A percentile compares a stretch with the other conserved stretches of the same genome.
These are phyloP conservation scores for Haplographium delicatum DNA, from an alignment of 495 filamentous ascomycete genomes.

Conservation along the genomic window DNA sequence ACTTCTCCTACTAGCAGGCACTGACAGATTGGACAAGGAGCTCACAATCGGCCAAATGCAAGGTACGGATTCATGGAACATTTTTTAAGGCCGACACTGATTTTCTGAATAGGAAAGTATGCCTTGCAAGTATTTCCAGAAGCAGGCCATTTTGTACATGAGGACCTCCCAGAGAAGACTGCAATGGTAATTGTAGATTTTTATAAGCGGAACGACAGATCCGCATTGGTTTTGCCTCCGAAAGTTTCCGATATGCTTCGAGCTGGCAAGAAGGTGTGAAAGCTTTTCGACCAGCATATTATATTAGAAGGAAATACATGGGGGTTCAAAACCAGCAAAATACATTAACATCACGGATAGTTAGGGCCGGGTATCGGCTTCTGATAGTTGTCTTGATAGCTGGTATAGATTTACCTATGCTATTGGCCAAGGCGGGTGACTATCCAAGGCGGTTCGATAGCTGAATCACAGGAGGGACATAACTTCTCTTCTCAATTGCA, in stretches of 20 bases:
- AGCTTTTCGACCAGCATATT: no score
- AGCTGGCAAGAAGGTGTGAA: slow-evolving; percentile 50
- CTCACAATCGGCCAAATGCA: slow-evolving; percentile 98
- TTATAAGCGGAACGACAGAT: slow-evolving; percentile 82
- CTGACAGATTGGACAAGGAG: slow-evolving; percentile 90
- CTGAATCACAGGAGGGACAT: no score
- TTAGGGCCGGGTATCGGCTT: no score
- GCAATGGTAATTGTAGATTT: slow-evolving; percentile 84
- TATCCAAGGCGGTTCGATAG: no score
- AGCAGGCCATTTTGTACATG: slow-evolving; percentile 94
- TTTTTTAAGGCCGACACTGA: neutral
- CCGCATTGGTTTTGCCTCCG: slow-evolving; percentile 76
- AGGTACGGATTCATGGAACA: slow-evolving; percentile 43
- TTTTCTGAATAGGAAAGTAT: slow-evolving; percentile 68
- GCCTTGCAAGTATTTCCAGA: slow-evolving; percentile 92
- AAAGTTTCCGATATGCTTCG: slow-evolving; percentile 65
- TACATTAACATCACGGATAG: no score
- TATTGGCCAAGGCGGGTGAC: no score
- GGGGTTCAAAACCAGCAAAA: no score
- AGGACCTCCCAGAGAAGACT: slow-evolving; percentile 86
- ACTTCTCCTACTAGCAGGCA: slow-evolving; percentile 84
- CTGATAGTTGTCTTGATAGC: no score
- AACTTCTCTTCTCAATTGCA: no score
- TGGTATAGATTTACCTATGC: no score
- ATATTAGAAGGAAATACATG: no score